These are phyloP conservation scores for Trypanosoma vivax DNA, from an alignment of 208 protist genomes.

Conservation along the genomic window DNA sequence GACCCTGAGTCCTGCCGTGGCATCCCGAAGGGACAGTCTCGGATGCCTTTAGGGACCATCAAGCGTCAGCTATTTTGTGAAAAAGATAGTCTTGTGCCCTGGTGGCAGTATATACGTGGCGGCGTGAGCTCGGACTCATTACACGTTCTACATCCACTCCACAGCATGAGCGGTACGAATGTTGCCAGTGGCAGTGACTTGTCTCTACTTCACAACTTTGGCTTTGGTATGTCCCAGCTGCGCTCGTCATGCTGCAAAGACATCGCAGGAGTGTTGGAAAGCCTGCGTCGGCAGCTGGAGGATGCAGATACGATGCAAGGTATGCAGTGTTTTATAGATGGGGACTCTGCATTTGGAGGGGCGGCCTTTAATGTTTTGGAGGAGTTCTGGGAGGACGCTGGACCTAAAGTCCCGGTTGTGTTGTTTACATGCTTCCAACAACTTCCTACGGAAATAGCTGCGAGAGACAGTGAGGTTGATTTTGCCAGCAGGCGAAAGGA, in stretches of 20 bases:
- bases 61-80: slow-evolving; percentile 40
- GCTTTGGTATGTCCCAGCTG: slow-evolving; percentile 50
- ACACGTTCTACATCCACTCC: slow-evolving; percentile 44
- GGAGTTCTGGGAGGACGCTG: slow-evolving; percentile 62
- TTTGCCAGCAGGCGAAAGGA: slow-evolving; percentile 57
- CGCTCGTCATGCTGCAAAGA: slow-evolving; percentile 10
- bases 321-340: slow-evolving; percentile 69
- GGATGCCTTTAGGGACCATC: slow-evolving; percentile 1
- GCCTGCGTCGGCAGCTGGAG: slow-evolving; percentile 55
- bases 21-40: background rate
- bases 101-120: slow-evolving; percentile 81
- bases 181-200: slow-evolving; percentile 28
- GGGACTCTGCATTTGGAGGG: slow-evolving; percentile 69
- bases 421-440: slow-evolving; percentile 42
- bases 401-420: slow-evolving; percentile 43
- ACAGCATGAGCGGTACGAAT: slow-evolving; percentile 24
- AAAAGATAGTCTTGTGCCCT: slow-evolving; percentile 46
- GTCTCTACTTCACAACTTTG: slow-evolving; percentile 63
- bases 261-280: slow-evolving; percentile 22
- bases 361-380: slow-evolving; percentile 58
- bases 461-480: slow-evolving; percentile 14
- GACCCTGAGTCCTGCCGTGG: background rate
- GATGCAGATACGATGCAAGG: slow-evolving; percentile 61
- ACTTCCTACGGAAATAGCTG: slow-evolving; percentile 24
- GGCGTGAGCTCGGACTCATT: slow-evolving; percentile 43